These are phyloP conservation scores for Bathelium albidoporum DNA, from an alignment of 495 filamentous ascomycete genomes.

Conservation along the genomic window DNA sequence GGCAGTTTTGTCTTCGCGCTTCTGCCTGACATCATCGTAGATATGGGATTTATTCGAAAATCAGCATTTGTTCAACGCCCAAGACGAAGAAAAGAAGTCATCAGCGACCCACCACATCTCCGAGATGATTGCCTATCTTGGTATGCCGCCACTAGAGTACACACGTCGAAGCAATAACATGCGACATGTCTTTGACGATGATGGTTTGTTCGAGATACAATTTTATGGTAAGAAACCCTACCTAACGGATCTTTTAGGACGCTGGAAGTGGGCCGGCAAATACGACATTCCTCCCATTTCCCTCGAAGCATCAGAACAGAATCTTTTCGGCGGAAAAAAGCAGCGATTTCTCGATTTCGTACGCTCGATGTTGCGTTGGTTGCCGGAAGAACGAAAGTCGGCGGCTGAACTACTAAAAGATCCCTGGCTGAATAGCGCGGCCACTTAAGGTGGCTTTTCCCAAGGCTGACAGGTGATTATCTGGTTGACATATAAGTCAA, in stretches of 20 bases:
- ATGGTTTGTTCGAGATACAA: conserved; percentile 13
- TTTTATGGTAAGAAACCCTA: neutral
- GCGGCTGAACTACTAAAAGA: conserved; percentile 28
- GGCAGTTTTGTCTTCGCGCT: conserved; percentile 2
- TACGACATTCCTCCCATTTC: conserved; percentile 12
- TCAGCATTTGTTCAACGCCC: conserved; percentile 18
- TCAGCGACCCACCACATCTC: conserved; percentile 24
- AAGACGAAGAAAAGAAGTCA: conserved; percentile 14
- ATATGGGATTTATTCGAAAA: conserved; percentile 29
- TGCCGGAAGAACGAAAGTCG: conserved; percentile 27
- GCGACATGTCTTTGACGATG: conserved; percentile 16
- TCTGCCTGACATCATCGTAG: conserved; percentile 15
- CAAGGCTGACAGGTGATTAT: neutral
- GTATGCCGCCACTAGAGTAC: conserved; percentile 22
- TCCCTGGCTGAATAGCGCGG: conserved; percentile 24
- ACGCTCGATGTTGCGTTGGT: conserved; percentile 30
- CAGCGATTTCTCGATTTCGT: conserved; percentile 27
- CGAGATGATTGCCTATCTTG: conserved; percentile 28
- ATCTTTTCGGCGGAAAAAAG: conserved; percentile 25
- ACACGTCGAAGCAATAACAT: conserved; percentile 11
- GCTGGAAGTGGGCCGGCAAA: conserved; percentile 16
- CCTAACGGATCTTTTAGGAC: conserved; percentile 7
- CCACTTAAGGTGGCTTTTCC: neutral
- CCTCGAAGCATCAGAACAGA: conserved; percentile 15
- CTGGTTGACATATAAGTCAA: conserved; percentile 1